A percentile compares a stretch with the other conserved stretches of the same genome.
phyloP scores from a whole-genome alignment of 2,329 filamentous ascomycete species.

The Byssothecium circinans region DNA sequence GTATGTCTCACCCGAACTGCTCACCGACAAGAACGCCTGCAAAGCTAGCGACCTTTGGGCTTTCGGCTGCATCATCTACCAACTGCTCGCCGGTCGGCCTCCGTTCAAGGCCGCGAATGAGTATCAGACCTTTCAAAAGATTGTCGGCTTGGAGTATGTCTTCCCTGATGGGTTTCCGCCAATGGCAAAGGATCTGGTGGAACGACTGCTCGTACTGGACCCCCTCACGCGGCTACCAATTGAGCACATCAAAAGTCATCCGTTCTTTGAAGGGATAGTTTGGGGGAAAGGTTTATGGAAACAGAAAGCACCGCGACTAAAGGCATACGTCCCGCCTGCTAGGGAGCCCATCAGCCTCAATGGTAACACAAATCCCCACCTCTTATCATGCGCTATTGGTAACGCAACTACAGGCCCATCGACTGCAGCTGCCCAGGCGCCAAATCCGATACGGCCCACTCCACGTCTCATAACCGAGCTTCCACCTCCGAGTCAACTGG shows the following conservation, averaged over 20 bases:
- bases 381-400: slow-evolving; percentile 13
- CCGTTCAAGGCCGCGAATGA: slow-evolving; percentile 97
- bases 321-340: slow-evolving; percentile 76
- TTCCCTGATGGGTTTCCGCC: slow-evolving; percentile 88
- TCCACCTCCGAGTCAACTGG: slow-evolving; percentile 91
- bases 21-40: slow-evolving; percentile 95
- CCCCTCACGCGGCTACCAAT: slow-evolving; percentile 81
- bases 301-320: slow-evolving; percentile 82
- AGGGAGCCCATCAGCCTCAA: slow-evolving; percentile 63
- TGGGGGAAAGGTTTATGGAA: slow-evolving; percentile 89
- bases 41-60: slow-evolving; percentile 98
- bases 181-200: slow-evolving; percentile 83
- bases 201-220: slow-evolving; percentile 86
- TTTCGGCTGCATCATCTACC: slow-evolving; percentile 97
- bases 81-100: slow-evolving; percentile 90
- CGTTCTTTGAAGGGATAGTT: slow-evolving; percentile 85
- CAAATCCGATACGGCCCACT: slow-evolving; percentile 57
- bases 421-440: slow-evolving; percentile 24
- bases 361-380: slow-evolving; percentile 22
- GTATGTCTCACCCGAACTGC: slow-evolving; percentile 95
- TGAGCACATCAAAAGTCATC: slow-evolving; percentile 95
- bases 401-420: slow-evolving; percentile 32
- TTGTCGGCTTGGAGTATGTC: slow-evolving; percentile 89
- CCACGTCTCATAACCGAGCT: slow-evolving; percentile 84
- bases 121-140: slow-evolving; percentile 98